Conservation (phyloP, 2,329 filamentous ascomycete genomes). For the Penicillium concentricum region DNA sequence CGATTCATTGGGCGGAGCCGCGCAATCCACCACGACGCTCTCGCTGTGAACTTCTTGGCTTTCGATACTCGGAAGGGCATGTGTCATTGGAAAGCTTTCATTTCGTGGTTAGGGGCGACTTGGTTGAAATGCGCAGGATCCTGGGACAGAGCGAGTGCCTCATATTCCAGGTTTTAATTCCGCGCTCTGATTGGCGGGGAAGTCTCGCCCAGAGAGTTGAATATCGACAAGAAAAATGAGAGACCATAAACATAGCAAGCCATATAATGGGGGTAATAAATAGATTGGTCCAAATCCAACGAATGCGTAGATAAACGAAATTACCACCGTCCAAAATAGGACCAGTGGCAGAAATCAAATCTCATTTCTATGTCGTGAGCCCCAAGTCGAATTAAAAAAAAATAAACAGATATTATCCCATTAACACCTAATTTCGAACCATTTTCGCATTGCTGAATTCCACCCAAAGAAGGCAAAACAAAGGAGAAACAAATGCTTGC, state of each 20-base stretch:
- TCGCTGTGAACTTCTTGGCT: neutral
- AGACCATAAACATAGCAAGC: neutral
- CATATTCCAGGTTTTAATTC: neutral
- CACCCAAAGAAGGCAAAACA: neutral
- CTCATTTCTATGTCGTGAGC: conserved; percentile 18
- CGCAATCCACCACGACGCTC: conserved; percentile 10
- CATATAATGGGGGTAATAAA: neutral
- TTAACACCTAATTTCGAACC: conserved; percentile 45
- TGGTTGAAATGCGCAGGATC: neutral
- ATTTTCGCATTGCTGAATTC: conserved; percentile 12
- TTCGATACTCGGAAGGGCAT: neutral
- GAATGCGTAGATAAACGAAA: neutral
- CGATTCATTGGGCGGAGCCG: conserved; percentile 9
- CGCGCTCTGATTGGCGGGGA: neutral
- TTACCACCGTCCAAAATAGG: neutral
- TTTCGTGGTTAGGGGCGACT: neutral
- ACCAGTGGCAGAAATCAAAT: neutral
- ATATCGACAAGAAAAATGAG: neutral
- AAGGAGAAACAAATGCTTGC: conserved; percentile 4
- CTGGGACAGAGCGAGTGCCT: neutral
- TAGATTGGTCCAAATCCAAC: neutral
- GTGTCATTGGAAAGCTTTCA: neutral
- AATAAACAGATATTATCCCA: conserved; percentile 57
- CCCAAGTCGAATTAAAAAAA: conserved; percentile 19
- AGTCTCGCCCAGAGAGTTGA: neutral